A percentile compares a stretch with the other conserved stretches of the same genome.
These are phyloP conservation scores for Diaporthe ilicicola DNA, from an alignment of 2,329 filamentous ascomycete genomes.

Conservation along the genomic window DNA sequence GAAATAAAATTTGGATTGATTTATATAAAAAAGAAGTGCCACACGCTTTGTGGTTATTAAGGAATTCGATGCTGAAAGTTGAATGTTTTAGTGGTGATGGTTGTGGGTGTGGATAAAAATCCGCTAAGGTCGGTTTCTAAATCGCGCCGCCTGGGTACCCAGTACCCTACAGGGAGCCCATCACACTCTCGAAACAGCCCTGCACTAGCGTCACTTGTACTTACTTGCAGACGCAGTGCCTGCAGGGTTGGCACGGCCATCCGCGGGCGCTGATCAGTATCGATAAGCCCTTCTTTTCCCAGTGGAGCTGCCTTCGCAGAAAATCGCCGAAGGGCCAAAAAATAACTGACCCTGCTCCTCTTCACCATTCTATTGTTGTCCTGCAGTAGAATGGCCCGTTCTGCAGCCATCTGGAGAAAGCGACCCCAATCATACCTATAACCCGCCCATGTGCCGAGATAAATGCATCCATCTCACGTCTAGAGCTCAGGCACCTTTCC, in stretches of 20 bases:
- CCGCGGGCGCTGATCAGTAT: slow-evolving; percentile 5
- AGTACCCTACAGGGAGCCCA: slow-evolving; percentile 11
- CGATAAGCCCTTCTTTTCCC: not conserved
- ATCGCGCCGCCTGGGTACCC: no score
- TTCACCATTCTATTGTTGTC: not conserved
- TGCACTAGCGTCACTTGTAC: slow-evolving; percentile 2
- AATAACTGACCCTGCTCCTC: slow-evolving; percentile 18
- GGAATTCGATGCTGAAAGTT: no score
- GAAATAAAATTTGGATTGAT: no score
- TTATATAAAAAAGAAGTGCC: no score
- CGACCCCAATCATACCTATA: not conserved
- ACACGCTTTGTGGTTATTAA: no score
- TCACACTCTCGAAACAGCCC: not conserved
- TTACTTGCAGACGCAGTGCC: not conserved
- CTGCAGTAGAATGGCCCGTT: not conserved
- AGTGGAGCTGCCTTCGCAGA: slow-evolving; percentile 2
- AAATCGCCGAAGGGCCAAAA: slow-evolving; percentile 24
- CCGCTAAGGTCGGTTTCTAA: no score
- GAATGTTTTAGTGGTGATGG: no score
- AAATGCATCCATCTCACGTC: not conserved
- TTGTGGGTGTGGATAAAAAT: no score
- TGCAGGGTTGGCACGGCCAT: not conserved
- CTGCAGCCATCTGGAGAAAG: not conserved
- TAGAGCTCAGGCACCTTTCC: not conserved
- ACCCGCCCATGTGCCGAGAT: not conserved